Percentiles rank a stretch among this genome's conserved stretches.
Conservation (phyloP, 352 stramenopile species). For the Phytopythium litorale region DNA sequence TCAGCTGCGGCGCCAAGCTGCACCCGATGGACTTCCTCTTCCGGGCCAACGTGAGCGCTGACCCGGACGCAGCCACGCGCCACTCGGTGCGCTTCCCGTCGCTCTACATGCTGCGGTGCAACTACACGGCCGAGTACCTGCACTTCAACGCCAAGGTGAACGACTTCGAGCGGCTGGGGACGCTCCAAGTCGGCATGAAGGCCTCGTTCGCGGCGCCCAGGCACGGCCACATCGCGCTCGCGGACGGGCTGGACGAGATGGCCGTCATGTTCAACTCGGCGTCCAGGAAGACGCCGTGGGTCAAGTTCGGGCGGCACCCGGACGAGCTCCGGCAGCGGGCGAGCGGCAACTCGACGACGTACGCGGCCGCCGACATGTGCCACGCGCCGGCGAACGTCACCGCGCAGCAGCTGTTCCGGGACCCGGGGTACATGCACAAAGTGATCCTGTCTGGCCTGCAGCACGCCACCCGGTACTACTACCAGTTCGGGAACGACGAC, state of each 20-base stretch:
- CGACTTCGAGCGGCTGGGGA: constrained; percentile 31
- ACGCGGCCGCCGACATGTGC: constrained; percentile 67
- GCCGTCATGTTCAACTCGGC: constrained; percentile 79
- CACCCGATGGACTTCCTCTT: constrained; percentile 52
- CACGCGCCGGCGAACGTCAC: constrained; percentile 53
- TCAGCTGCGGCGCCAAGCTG: constrained; percentile 61
- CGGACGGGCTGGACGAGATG: constrained; percentile 52
- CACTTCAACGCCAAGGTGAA: constrained; percentile 44
- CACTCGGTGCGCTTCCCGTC: constrained; percentile 56
- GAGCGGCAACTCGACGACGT: constrained; percentile 50
- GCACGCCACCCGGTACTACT: constrained; percentile 52
- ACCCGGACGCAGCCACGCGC: constrained; percentile 14
- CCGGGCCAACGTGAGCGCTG: constrained; percentile 27
- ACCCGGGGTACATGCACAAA: constrained; percentile 78
- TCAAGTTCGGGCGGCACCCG: constrained; percentile 37
- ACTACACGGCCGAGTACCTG: constrained; percentile 61
- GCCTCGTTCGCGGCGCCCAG: constrained; percentile 56
- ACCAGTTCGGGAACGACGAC: constrained; percentile 73
- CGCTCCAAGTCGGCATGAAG: constrained; percentile 45
- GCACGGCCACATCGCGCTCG: constrained; percentile 71
- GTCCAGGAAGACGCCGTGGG: constrained; percentile 40
- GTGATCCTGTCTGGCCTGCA: constrained; percentile 55
- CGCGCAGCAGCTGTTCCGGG: constrained; percentile 64
- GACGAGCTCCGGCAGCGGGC: constrained; percentile 20
- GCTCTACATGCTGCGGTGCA: constrained; percentile 78